phyloP scores from a whole-genome alignment of 1,284 basidiomycete species.

The Neonothopanus nambi region DNA sequence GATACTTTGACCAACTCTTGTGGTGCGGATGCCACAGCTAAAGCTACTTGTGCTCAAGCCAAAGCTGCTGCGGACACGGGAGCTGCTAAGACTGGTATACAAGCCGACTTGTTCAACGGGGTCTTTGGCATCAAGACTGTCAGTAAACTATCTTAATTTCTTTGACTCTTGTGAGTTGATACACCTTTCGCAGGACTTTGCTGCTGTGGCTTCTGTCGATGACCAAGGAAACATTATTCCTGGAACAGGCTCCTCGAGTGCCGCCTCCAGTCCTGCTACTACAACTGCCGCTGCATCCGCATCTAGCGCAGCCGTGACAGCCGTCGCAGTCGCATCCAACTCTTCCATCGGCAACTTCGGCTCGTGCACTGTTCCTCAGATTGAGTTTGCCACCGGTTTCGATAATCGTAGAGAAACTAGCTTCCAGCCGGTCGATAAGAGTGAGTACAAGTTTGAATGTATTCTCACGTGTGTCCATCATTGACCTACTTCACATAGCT shows the following conservation, averaged over 20 bases:
- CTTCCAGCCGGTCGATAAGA: conserved; percentile 48
- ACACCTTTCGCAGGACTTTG: conserved; percentile 28
- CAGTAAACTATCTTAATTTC: neutral
- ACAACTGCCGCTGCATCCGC: conserved; percentile 16
- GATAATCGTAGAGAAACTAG: conserved; percentile 58
- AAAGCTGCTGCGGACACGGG: conserved; percentile 37
- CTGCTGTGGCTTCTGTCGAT: conserved; percentile 30
- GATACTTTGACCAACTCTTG: conserved; percentile 47
- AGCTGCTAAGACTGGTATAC: conserved; percentile 41
- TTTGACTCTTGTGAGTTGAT: neutral
- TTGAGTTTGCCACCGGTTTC: conserved; percentile 61
- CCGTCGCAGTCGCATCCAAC: conserved; percentile 30
- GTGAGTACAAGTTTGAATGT: conserved; percentile 28
- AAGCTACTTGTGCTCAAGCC: conserved; percentile 43
- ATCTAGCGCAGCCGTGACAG: neutral
- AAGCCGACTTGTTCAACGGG: conserved; percentile 53
- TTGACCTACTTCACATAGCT: conserved; percentile 26
- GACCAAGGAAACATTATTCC: conserved; percentile 34
- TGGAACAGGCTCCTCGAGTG: conserved; percentile 21
- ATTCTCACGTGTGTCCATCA: neutral
- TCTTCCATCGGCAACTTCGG: conserved; percentile 52
- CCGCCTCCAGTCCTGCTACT: conserved; percentile 10
- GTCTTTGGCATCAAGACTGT: conserved; percentile 47
- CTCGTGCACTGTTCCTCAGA: conserved; percentile 54
- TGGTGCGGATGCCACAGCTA: conserved; percentile 43